Conservation (phyloP, 1,284 basidiomycete species). For the Cutaneotrichosporon dermatis region DNA sequence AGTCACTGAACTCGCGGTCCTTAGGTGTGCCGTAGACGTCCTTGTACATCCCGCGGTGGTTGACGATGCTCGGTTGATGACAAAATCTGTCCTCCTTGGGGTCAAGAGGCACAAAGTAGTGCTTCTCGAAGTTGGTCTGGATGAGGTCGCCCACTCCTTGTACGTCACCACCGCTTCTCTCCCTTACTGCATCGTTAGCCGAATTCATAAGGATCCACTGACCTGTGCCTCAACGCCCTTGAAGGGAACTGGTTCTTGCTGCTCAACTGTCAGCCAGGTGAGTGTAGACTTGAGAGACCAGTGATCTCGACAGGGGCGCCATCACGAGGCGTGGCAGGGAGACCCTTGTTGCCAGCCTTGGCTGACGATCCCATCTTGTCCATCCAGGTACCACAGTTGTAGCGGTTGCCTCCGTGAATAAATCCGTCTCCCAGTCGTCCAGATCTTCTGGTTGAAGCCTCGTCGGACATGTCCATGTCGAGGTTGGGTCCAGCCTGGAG, state of each 20-base stretch:
- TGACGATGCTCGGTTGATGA: slow-evolving; percentile 68
- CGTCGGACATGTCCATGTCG: slow-evolving; percentile 86
- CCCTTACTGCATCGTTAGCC: slow-evolving; percentile 57
- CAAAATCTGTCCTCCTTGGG: slow-evolving; percentile 69
- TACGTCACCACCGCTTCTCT: slow-evolving; percentile 72
- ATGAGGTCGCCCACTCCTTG: slow-evolving; percentile 82
- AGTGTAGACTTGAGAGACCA: slow-evolving; percentile 88
- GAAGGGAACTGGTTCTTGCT: slow-evolving; percentile 70
- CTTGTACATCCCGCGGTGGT: slow-evolving; percentile 95
- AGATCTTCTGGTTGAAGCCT: slow-evolving; percentile 88
- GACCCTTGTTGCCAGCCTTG: slow-evolving; percentile 87
- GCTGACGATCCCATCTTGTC: slow-evolving; percentile 93
- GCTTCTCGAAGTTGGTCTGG: slow-evolving; percentile 80
- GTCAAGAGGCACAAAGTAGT: slow-evolving; percentile 83
- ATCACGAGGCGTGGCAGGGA: slow-evolving; percentile 90
- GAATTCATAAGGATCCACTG: slow-evolving; percentile 42
- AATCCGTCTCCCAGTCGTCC: slow-evolving; percentile 96
- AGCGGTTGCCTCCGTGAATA: slow-evolving; percentile 77
- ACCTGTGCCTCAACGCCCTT: slow-evolving; percentile 78
- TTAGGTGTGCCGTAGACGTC: slow-evolving; percentile 87
- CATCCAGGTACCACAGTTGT: slow-evolving; percentile 74
- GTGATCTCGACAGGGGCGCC: slow-evolving; percentile 95
- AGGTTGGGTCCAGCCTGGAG: slow-evolving; percentile 76
- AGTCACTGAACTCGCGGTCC: slow-evolving; percentile 90
- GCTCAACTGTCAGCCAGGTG: slow-evolving; percentile 76